Percentiles rank a stretch among this genome's conserved stretches.
Evolutionary conservation across 2,329 filamentous ascomycete genomes (phyloP).

Genomic region (Diplodia sapinea): DNA sequence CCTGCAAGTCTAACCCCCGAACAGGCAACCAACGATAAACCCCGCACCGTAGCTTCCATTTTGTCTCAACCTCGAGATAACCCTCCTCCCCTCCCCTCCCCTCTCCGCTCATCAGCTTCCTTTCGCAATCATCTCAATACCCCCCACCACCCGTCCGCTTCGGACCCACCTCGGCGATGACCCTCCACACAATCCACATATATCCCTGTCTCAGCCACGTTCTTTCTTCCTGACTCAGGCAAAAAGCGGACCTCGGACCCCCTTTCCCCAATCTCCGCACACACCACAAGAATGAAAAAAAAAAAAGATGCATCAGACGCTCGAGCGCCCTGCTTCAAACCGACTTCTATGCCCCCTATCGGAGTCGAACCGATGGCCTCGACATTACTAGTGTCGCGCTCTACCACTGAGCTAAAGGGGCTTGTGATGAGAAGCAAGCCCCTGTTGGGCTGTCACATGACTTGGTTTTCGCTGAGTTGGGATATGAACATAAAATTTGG

Average conservation of each 20-base stretch:
- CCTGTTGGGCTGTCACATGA: conserved; percentile 9
- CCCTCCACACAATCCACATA: not conserved
- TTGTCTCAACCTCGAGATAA: not conserved
- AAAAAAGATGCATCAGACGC: not conserved
- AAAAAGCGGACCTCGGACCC: not conserved
- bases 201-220: conserved; percentile 2
- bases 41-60: not conserved
- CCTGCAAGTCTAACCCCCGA: not conserved
- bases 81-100: not conserved
- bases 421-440: not conserved
- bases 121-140: not conserved
- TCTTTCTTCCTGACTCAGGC: not conserved
- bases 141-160: not conserved
- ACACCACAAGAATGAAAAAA: not conserved
- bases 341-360: conserved; percentile 19
- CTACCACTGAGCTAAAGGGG: conserved; percentile 31
- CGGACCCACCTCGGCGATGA: not conserved
- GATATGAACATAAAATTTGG: not conserved
- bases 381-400: conserved; percentile 31
- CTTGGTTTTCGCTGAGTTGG: not conserved
- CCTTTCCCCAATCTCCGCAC: not conserved
- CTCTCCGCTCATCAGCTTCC: not conserved
- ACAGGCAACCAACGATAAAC: not conserved
- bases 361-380: conserved; percentile 31
- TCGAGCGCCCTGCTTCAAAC: not conserved